Evolutionary conservation across 2,329 filamentous ascomycete species (phyloP).

Genomic region (Daldinia eschscholtzii): DNA sequence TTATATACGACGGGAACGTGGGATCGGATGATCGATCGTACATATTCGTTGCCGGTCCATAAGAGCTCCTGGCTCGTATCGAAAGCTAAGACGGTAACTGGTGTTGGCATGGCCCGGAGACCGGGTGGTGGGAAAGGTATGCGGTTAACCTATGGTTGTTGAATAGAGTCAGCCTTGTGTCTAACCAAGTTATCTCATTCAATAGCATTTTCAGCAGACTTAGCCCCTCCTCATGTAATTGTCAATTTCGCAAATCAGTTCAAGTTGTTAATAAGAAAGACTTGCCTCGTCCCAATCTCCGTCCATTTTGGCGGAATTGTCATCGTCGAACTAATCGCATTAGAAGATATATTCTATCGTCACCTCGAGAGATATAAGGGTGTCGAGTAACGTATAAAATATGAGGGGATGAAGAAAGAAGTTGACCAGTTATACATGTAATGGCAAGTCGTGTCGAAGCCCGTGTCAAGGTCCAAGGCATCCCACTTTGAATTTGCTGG

Average conservation of each 20-base stretch:
- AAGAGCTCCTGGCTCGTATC: constrained; percentile 90
- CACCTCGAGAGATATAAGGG: constrained; percentile 8
- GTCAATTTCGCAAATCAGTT: background rate
- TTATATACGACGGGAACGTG: background rate
- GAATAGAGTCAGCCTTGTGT: constrained; percentile 25
- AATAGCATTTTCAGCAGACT: background rate
- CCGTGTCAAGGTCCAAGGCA: constrained; percentile 1
- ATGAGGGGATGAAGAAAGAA: background rate
- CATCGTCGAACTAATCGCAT: constrained; percentile 45
- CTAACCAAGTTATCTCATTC: background rate
- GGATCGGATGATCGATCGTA: constrained; percentile 59
- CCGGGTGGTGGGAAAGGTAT: constrained; percentile 84
- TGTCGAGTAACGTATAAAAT: constrained; percentile 30
- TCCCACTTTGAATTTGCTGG: constrained; percentile 27
- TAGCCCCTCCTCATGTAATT: background rate
- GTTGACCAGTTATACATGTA: background rate
- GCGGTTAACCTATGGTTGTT: constrained; percentile 75
- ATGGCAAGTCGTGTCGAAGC: background rate
- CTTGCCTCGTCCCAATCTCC: constrained; percentile 77
- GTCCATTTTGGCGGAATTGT: constrained; percentile 65
- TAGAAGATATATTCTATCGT: constrained; percentile 19
- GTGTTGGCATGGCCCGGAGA: constrained; percentile 76
- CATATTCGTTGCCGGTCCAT: constrained; percentile 93
- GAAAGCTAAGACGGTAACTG: constrained; percentile 85
- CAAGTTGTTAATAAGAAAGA: constrained; percentile 25